Percentiles rank a stretch among this genome's conserved stretches.
Conservation (phyloP, 2,329 filamentous ascomycete species). For the Botryotinia calthae region DNA sequence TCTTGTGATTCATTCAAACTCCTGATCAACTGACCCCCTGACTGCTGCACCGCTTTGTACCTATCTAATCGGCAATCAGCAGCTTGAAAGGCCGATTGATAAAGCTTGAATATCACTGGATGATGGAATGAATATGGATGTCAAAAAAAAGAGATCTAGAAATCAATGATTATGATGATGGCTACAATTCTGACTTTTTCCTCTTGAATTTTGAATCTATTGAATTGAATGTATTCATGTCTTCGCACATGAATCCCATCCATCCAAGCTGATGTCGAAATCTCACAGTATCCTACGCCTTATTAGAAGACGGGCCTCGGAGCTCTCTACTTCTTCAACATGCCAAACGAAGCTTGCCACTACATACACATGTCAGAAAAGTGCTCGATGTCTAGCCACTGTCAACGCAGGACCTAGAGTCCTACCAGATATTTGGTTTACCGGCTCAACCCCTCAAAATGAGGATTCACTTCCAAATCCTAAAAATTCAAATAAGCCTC, state of each 20-base stretch:
- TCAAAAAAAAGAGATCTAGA: constrained; percentile 7
- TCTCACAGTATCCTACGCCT: constrained; percentile 29
- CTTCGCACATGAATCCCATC: constrained; percentile 22
- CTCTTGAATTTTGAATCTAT: not conserved
- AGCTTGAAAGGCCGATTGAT: constrained; percentile 6
- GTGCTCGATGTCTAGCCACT: constrained; percentile 31
- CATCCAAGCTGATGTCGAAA: constrained; percentile 37
- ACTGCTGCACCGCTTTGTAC: constrained; percentile 11
- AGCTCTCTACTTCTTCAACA: constrained; percentile 18
- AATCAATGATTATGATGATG: not conserved
- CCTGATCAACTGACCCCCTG: constrained; percentile 10
- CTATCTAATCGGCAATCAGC: constrained; percentile 18
- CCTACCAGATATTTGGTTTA: constrained; percentile 47
- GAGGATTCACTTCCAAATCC: constrained; percentile 20
- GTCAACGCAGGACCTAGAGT: constrained; percentile 29
- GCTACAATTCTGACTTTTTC: not conserved
- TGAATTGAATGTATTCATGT: constrained; percentile 25
- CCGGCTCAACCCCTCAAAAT: constrained; percentile 37
- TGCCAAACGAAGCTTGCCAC: constrained; percentile 13
- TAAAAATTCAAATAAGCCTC: constrained; percentile 22
- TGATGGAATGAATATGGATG: not conserved
- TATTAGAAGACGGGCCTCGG: constrained; percentile 20
- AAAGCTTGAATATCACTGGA: constrained; percentile 16
- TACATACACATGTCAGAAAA: not conserved
- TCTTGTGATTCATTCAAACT: constrained; percentile 7